These are phyloP conservation scores for Voacanga thouarsii DNA, from an alignment of 257 asterid species.

Conservation along the genomic window DNA sequence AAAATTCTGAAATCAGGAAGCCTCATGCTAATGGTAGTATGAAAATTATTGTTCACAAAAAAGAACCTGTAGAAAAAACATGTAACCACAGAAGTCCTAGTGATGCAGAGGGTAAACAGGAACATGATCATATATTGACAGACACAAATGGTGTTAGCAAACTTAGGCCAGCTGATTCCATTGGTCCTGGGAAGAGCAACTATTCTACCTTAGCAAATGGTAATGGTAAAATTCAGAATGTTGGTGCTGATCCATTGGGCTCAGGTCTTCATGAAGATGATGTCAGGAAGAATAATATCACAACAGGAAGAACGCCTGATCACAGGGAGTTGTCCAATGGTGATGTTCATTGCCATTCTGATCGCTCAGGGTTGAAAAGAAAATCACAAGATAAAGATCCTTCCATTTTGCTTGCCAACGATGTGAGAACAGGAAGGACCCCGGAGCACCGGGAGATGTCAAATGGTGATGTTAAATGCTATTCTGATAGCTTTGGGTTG, in stretches of 20 bases:
- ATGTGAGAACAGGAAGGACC: constrained; percentile 22
- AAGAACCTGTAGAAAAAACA: constrained; percentile 40
- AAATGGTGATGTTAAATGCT: constrained; percentile 32
- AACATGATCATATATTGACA: constrained; percentile 26
- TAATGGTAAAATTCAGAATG: constrained; percentile 32
- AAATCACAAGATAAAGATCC: constrained; percentile 37
- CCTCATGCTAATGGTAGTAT: constrained; percentile 41
- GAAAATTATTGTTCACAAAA: constrained; percentile 38
- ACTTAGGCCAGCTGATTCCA: constrained; percentile 22
- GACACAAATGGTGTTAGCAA: constrained; percentile 37
- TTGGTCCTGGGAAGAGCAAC: constrained; percentile 24
- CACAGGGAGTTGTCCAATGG: constrained; percentile 35
- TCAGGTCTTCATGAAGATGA: constrained; percentile 29
- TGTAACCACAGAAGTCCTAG: constrained; percentile 27
- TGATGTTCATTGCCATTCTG: constrained; percentile 30
- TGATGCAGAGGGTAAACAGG: constrained; percentile 32
- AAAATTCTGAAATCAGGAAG: constrained; percentile 33
- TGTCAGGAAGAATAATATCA: constrained; percentile 20
- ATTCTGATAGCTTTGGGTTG: constrained; percentile 39
- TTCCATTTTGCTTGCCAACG: constrained; percentile 55
- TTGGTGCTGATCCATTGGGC: constrained; percentile 22
- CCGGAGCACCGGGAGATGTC: constrained; percentile 27
- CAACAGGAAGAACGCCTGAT: constrained; percentile 23
- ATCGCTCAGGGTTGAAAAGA: constrained; percentile 54
- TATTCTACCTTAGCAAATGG: constrained; percentile 31